phyloP scores from a whole-genome alignment of 2,329 filamentous ascomycete genomes.

The Hymenoscyphus albidus region DNA sequence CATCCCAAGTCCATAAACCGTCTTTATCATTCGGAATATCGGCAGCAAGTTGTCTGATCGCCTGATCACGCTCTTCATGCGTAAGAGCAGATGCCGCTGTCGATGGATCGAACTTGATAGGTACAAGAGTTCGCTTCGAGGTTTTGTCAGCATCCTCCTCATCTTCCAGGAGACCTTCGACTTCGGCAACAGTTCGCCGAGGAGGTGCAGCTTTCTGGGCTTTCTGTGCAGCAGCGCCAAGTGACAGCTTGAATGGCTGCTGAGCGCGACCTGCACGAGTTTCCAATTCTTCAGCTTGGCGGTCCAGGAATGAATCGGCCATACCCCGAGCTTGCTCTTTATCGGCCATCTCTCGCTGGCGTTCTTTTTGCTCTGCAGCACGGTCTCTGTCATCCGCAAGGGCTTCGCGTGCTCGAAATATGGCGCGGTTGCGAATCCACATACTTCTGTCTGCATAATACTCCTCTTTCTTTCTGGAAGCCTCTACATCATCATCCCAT shows the following conservation, averaged over 20 bases:
- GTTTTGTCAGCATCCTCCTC: constrained; percentile 76
- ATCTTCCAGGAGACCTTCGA: constrained; percentile 91
- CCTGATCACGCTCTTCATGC: constrained; percentile 82
- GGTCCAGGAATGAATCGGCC: constrained; percentile 87
- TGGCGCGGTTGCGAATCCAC: constrained; percentile 78
- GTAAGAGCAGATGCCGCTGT: constrained; percentile 65
- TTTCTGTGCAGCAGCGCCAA: constrained; percentile 82
- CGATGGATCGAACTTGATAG: constrained; percentile 72
- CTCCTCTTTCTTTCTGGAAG: constrained; percentile 63
- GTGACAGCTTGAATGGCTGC: constrained; percentile 85
- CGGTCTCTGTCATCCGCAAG: constrained; percentile 80
- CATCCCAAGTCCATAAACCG: constrained; percentile 85
- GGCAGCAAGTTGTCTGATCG: constrained; percentile 74
- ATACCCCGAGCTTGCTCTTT: constrained; percentile 76
- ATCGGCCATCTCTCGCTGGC: constrained; percentile 63
- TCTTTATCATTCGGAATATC: constrained; percentile 87
- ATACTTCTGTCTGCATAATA: constrained; percentile 85
- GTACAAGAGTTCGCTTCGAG: constrained; percentile 71
- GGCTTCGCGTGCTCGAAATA: constrained; percentile 69
- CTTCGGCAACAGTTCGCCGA: constrained; percentile 82
- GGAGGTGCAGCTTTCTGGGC: constrained; percentile 53
- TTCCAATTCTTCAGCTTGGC: constrained; percentile 74
- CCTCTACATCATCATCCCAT: constrained; percentile 91
- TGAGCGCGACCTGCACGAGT: constrained; percentile 48
- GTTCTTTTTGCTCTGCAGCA: constrained; percentile 71